Percentiles rank a stretch among this genome's conserved stretches.
Conservation (phyloP, 73 alveolate species). For the Paramecium octaurelia region DNA sequence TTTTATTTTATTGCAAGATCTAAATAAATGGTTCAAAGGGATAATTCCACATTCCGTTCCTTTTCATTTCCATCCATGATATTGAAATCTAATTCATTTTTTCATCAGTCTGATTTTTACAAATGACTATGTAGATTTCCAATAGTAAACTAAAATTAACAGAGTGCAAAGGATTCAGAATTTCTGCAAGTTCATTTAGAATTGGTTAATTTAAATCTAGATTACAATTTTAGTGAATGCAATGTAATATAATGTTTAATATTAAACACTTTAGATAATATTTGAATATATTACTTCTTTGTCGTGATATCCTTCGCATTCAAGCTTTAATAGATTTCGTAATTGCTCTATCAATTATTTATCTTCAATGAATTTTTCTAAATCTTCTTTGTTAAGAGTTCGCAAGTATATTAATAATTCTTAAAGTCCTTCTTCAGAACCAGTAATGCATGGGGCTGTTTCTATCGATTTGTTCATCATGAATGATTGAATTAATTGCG, state of each 20-base stretch:
- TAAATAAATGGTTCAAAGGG: conserved; percentile 36
- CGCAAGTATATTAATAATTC: background rate
- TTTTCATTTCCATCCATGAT: conserved; percentile 41
- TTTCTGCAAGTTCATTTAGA: background rate
- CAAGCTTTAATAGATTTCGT: background rate
- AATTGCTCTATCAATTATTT: background rate
- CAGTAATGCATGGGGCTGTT: background rate
- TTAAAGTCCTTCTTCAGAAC: conserved; percentile 36
- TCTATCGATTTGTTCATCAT: background rate
- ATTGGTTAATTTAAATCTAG: background rate
- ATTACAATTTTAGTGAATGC: background rate
- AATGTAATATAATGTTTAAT: background rate
- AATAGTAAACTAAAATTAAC: conserved; percentile 27
- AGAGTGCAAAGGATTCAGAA: conserved; percentile 7
- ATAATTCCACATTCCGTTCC: background rate
- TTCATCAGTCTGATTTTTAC: conserved; percentile 35
- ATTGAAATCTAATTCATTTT: background rate
- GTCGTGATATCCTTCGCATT: conserved; percentile 50
- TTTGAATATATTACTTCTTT: background rate
- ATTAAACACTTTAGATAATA: background rate
- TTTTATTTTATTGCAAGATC: background rate
- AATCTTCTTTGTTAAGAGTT: background rate
- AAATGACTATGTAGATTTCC: background rate
- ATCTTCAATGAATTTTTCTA: background rate
- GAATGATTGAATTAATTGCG: background rate